A percentile compares a stretch with the other conserved stretches of the same genome.
phyloP scores from a whole-genome alignment of 2,329 filamentous ascomycete genomes.

The Scytalidium sp. region DNA sequence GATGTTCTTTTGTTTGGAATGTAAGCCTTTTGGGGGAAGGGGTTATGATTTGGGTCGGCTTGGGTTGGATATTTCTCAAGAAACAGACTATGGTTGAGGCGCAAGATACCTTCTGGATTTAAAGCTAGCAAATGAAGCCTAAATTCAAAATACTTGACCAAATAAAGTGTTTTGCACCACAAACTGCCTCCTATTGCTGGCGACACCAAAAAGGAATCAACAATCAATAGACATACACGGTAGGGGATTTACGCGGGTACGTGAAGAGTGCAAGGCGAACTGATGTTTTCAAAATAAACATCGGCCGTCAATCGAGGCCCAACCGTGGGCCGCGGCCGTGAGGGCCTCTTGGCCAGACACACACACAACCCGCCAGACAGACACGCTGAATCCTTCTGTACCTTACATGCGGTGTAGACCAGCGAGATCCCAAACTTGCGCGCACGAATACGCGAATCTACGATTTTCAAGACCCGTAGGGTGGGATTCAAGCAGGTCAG shows the following conservation, averaged over 20 bases:
- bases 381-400: too few species aligned
- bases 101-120: conserved; percentile 11
- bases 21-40: background rate
- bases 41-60: conserved; percentile 9
- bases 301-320: too few species aligned
- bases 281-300: background rate
- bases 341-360: background rate
- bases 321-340: background rate
- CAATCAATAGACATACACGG: too few species aligned
- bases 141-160: conserved; percentile 11
- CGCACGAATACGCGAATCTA: too few species aligned
- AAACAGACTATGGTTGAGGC: conserved; percentile 10
- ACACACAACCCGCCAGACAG: background rate
- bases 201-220: too few species aligned
- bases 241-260: too few species aligned
- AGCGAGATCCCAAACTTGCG: too few species aligned
- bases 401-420: conserved; percentile 10
- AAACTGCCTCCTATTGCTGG: too few species aligned
- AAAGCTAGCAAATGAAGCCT: conserved; percentile 18
- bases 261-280: too few species aligned
- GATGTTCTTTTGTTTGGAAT: conserved; percentile 12
- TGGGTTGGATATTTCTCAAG: conserved; percentile 6
- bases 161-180: conserved; percentile 1
- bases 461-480: too few species aligned
- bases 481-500: background rate